Base-by-base conservation (phyloP, 1,139 yeast species). In the Candida glucosophila region DNA sequence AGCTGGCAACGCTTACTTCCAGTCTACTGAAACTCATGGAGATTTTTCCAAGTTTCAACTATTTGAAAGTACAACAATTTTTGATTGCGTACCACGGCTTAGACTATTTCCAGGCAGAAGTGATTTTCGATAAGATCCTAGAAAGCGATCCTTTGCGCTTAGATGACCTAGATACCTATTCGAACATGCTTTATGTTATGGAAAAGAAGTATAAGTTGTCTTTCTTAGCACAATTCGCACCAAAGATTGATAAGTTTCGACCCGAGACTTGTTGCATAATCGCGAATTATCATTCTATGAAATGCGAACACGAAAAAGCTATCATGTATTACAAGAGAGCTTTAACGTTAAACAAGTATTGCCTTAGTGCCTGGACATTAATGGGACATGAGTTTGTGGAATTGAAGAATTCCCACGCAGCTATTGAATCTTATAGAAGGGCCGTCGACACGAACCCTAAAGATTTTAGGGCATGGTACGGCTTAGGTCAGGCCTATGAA, bases 371-470 rank as follows among this genome's bases (percentile, higher is more conserved):
- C 0, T 92, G 98, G 97, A 90, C 97, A 1, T 62, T 92, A 32
- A 88, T 92, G 96, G 98, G 99, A 8, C 99, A 92, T 53, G 99
- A 92, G 53, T 92, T 85, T 58, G 94, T 92, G 8, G 98, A 92
- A 49, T 65, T 90, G 40, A 88, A 90, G 44, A 92, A 92, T 52
- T 80, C 95, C 1, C 95, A 92, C 51, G 97, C 98, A 1, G 98
- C 98, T 1, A 90, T 92, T 28, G 97, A 90, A 55, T 78, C 94
- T 29, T 92, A 92, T 47, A 61, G 98, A 37, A 63, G 95, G 26
- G 98, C 98, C 0, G 93, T 88, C 1, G 90, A 86, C 47, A 79
- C 88, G 5, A 85, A 85, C 43, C 73, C 77, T 23, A 78, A 81
- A 44, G 98, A 92, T 50, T 92, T 82, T 50, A 65, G 96, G 28